phyloP scores from a whole-genome alignment of 768 basidiomycete species.

The Leccinum subtestaceum region DNA sequence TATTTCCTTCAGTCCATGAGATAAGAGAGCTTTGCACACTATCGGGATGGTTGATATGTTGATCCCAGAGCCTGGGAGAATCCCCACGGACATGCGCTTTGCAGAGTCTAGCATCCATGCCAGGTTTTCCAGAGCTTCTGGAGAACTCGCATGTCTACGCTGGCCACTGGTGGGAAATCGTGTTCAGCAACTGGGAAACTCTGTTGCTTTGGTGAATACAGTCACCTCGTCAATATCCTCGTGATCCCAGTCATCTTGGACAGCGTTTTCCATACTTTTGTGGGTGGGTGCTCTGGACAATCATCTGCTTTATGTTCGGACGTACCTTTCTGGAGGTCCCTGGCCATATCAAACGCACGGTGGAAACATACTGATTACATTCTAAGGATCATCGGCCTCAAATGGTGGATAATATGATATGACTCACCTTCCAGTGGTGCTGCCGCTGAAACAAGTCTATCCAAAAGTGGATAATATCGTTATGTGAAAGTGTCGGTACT shows the following conservation, averaged over 20 bases:
- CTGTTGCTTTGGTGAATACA: not conserved
- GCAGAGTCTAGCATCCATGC: conserved; percentile 37
- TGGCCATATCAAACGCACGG: conserved; percentile 74
- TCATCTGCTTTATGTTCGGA: not conserved
- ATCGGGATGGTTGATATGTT: conserved; percentile 51
- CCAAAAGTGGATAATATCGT: not conserved
- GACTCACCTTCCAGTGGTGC: conserved; percentile 58
- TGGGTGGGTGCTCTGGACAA: conserved; percentile 1
- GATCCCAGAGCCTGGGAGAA: conserved; percentile 79
- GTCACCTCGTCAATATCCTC: conserved; percentile 76
- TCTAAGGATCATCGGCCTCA: not conserved
- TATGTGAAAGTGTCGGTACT: not conserved
- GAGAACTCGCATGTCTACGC: conserved; percentile 36
- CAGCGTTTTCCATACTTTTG: conserved; percentile 40
- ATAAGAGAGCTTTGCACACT: conserved; percentile 50
- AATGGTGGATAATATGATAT: not conserved
- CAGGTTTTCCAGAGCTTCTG: conserved; percentile 41
- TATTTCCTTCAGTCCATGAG: conserved; percentile 60
- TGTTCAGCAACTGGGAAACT: not conserved
- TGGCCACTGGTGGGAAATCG: conserved; percentile 48
- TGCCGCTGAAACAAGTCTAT: conserved; percentile 56
- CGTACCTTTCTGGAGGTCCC: conserved; percentile 51
- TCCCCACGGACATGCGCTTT: conserved; percentile 17
- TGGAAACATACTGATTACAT: conserved; percentile 67
- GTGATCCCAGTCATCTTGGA: conserved; percentile 59